These are phyloP conservation scores for Camelina sativa DNA, from an alignment of 345 rosid genomes.

Conservation along the genomic window DNA sequence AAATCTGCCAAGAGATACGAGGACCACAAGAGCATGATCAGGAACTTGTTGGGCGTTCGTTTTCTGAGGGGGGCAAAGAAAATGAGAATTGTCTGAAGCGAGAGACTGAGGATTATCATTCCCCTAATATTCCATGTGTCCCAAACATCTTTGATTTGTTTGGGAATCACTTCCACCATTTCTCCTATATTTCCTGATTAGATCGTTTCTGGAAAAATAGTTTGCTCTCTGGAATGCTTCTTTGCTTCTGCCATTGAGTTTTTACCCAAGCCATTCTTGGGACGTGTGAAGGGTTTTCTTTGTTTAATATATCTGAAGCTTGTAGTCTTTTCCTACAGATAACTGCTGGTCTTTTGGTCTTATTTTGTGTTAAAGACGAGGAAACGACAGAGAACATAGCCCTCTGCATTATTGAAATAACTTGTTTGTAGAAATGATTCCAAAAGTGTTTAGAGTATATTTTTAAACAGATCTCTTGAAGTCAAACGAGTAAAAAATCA, in stretches of 20 bases:
- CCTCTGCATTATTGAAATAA: background rate
- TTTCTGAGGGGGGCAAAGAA: slow-evolving; percentile 52
- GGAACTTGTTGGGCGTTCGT: slow-evolving; percentile 40
- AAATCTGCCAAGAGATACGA: slow-evolving; percentile 62
- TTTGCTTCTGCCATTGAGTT: no score
- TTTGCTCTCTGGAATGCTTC: no score
- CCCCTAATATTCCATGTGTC: slow-evolving; percentile 58
- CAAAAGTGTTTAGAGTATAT: background rate
- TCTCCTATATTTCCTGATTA: background rate
- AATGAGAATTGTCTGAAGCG: slow-evolving; percentile 54
- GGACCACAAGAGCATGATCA: slow-evolving; percentile 50
- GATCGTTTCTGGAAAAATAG: background rate
- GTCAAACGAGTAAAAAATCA: background rate
- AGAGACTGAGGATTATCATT: slow-evolving; percentile 55
- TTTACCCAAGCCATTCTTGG: background rate
- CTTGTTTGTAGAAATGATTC: background rate
- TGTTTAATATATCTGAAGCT: background rate
- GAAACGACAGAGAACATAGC: no score
- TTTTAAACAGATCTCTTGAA: background rate
- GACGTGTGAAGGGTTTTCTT: background rate
- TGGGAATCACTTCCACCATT: slow-evolving; percentile 46
- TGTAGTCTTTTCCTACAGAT: background rate
- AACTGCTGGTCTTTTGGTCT: no score
- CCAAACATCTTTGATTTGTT: slow-evolving; percentile 42
- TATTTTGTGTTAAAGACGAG: no score